Evolutionary conservation across 1,284 basidiomycete genomes (phyloP).

Genomic region (Schizophyllum commune): DNA sequence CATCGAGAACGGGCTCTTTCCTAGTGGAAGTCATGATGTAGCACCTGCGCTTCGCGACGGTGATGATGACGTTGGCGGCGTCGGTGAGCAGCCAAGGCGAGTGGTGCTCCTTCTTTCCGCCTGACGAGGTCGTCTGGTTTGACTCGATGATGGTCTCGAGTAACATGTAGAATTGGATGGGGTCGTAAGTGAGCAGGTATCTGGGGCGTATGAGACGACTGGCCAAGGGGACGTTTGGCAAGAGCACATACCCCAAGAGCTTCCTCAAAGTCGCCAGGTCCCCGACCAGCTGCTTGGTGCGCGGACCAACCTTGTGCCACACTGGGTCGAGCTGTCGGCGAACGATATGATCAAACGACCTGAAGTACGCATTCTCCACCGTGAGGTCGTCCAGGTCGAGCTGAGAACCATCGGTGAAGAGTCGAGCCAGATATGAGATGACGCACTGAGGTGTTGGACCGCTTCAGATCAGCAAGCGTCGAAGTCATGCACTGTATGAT

Average conservation of each 20-base stretch:
- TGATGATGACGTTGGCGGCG: slow-evolving; percentile 84
- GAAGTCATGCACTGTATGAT: slow-evolving; percentile 94
- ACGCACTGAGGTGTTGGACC: slow-evolving; percentile 75
- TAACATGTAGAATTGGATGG: slow-evolving; percentile 86
- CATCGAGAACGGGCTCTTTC: slow-evolving; percentile 29
- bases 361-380: slow-evolving; percentile 92
- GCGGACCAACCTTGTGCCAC: slow-evolving; percentile 94
- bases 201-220: slow-evolving; percentile 27
- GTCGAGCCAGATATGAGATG: background rate
- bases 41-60: slow-evolving; percentile 73
- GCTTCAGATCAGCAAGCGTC: slow-evolving; percentile 86
- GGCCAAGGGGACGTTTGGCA: too few relatives aligned
- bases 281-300: slow-evolving; percentile 86
- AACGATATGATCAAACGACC: slow-evolving; percentile 88
- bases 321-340: slow-evolving; percentile 86
- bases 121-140: slow-evolving; percentile 49
- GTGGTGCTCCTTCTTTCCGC: slow-evolving; percentile 55
- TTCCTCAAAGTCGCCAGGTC: slow-evolving; percentile 85
- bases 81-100: slow-evolving; percentile 86
- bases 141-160: slow-evolving; percentile 86
- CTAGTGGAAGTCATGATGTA: slow-evolving; percentile 47
- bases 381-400: slow-evolving; percentile 92
- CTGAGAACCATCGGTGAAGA: slow-evolving; percentile 30
- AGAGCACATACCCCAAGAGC: slow-evolving; percentile 70
- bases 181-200: slow-evolving; percentile 87